These are phyloP conservation scores for Royoungia palumana DNA, from an alignment of 768 basidiomycete species.

Conservation along the genomic window DNA sequence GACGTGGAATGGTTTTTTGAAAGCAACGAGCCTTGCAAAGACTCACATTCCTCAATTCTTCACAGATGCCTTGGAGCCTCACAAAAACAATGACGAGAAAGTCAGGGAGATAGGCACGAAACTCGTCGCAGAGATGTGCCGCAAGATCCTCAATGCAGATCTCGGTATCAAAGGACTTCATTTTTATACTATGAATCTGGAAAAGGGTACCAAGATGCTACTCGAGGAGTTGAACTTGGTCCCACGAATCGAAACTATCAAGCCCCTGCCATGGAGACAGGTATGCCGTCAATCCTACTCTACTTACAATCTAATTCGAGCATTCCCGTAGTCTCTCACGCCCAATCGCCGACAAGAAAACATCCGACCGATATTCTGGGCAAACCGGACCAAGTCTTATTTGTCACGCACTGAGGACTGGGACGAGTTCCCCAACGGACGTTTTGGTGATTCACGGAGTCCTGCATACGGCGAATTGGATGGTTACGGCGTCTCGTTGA, in stretches of 20 bases:
- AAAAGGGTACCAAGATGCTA: slow-evolving; percentile 93
- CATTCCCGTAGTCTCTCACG: slow-evolving; percentile 68
- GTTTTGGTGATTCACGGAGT: slow-evolving; percentile 95
- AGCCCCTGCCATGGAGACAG: slow-evolving; percentile 97
- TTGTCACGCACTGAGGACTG: slow-evolving; percentile 95
- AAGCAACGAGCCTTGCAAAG: slow-evolving; percentile 75
- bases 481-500: slow-evolving; percentile 91
- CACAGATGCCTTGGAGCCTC: slow-evolving; percentile 74
- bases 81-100: slow-evolving; percentile 90
- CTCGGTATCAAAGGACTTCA: slow-evolving; percentile 87
- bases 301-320: slow-evolving; percentile 1
- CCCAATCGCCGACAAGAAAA: slow-evolving; percentile 87
- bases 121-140: slow-evolving; percentile 92
- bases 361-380: slow-evolving; percentile 99
- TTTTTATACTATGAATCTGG: slow-evolving; percentile 97
- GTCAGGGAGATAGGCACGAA: slow-evolving; percentile 91
- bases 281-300: slow-evolving; percentile 38
- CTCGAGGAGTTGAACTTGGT: slow-evolving; percentile 89
- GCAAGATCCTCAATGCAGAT: slow-evolving; percentile 72
- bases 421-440: slow-evolving; percentile 99
- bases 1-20: slow-evolving; percentile 92
- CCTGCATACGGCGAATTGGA: slow-evolving; percentile 98
- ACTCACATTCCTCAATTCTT: slow-evolving; percentile 75
- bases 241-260: slow-evolving; percentile 84
- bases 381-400: slow-evolving; percentile 93